Conservation (phyloP, 345 rosid species). For the Clarkia xantiana region DNA sequence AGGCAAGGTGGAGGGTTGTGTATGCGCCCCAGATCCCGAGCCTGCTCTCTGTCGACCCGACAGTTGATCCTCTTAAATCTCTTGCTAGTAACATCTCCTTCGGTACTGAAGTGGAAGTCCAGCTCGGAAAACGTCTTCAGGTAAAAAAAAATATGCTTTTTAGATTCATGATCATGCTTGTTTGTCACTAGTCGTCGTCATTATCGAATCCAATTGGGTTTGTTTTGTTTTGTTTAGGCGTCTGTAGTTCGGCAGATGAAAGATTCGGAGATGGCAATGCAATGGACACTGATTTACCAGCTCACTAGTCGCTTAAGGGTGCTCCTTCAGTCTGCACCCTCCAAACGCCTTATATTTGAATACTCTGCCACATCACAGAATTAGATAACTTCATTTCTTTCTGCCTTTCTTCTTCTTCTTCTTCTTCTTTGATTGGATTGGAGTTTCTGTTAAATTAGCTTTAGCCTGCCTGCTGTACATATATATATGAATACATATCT, state of each 20-base stretch:
- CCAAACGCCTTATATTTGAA: conserved; percentile 81
- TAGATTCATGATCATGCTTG: no score
- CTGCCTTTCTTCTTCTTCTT: no score
- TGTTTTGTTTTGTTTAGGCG: conserved; percentile 61
- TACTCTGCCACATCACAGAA: conserved; percentile 92
- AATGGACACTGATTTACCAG: conserved; percentile 83
- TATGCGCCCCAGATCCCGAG: conserved; percentile 97
- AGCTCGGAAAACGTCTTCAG: conserved; percentile 94
- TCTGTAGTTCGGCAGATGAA: conserved; percentile 90
- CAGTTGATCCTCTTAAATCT: conserved; percentile 82
- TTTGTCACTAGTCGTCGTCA: no score
- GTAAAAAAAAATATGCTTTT: no score
- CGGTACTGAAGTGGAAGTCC: conserved; percentile 92
- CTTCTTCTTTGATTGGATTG: no score
- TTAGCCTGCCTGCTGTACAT: no score
- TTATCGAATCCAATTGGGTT: no score
- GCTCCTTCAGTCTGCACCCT: conserved; percentile 83
- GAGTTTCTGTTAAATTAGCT: no score
- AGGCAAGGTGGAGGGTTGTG: conserved; percentile 95
- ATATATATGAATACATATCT: no score
- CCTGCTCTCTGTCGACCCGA: conserved; percentile 92
- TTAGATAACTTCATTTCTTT: no score
- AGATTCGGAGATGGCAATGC: conserved; percentile 96
- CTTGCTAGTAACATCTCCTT: conserved; percentile 75
- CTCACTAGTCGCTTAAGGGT: conserved; percentile 82